These are phyloP conservation scores for Backusella australiensis DNA, from an alignment of 192 early-diverging fungal genomes.

Conservation along the genomic window DNA sequence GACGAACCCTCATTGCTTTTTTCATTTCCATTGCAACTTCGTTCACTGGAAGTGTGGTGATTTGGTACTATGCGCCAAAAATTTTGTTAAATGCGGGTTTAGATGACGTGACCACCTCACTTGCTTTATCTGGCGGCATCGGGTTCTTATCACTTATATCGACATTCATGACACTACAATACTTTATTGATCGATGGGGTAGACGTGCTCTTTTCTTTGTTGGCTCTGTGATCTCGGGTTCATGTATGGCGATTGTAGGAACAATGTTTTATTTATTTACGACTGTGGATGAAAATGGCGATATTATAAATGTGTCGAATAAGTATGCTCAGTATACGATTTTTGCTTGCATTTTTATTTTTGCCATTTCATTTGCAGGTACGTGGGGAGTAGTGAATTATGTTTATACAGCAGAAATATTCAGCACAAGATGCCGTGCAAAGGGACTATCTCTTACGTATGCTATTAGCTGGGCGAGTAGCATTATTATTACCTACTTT, in stretches of 20 bases:
- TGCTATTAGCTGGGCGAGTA: slow-evolving; percentile 34
- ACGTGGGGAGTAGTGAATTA: slow-evolving; percentile 29
- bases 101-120: slow-evolving; percentile 10
- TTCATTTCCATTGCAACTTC: slow-evolving; percentile 72
- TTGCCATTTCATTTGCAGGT: slow-evolving; percentile 22
- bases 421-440: slow-evolving; percentile 34
- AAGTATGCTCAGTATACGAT: slow-evolving; percentile 20
- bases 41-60: slow-evolving; percentile 78
- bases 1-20: slow-evolving; percentile 62
- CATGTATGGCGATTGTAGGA: slow-evolving; percentile 63
- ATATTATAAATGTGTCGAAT: slow-evolving; percentile 14
- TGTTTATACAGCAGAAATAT: slow-evolving; percentile 26
- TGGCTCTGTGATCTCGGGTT: slow-evolving; percentile 62
- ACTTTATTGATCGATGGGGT: slow-evolving; percentile 72
- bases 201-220: slow-evolving; percentile 69
- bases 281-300: slow-evolving; percentile 6
- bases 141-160: slow-evolving; percentile 66
- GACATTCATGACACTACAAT: slow-evolving; percentile 76
- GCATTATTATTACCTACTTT: slow-evolving; percentile 31
- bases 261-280: slow-evolving; percentile 28
- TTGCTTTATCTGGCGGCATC: slow-evolving; percentile 30
- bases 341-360: slow-evolving; percentile 35
- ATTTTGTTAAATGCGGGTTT: slow-evolving; percentile 42
- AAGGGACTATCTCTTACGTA: slow-evolving; percentile 32
- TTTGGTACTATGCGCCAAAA: slow-evolving; percentile 53